A percentile compares a stretch with the other conserved stretches of the same genome.
These are phyloP conservation scores for Pseudogymnoascus sp. DNA, from an alignment of 2,329 filamentous ascomycete species.

Conservation along the genomic window DNA sequence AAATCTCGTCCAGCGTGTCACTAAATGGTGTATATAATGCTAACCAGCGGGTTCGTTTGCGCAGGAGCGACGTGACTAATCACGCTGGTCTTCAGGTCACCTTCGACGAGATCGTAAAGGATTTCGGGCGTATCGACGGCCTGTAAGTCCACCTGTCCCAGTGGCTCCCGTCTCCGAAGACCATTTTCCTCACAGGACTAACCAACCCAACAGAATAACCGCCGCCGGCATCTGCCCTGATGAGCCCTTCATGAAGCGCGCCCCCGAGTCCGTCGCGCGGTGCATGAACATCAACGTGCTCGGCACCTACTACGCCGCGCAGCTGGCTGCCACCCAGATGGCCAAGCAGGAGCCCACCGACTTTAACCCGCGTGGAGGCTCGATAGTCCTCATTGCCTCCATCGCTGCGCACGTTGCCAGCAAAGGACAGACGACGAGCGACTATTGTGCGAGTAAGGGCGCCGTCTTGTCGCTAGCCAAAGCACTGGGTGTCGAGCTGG, in stretches of 20 bases:
- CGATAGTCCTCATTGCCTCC: slow-evolving; percentile 29
- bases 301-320: slow-evolving; percentile 26
- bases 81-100: slow-evolving; percentile 15
- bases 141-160: slow-evolving; percentile 10
- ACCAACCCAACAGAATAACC: slow-evolving; percentile 17
- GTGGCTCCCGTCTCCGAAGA: neutral
- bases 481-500: slow-evolving; percentile 29
- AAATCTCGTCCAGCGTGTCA: too few relatives aligned
- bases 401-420: slow-evolving; percentile 27
- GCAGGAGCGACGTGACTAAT: slow-evolving; percentile 18
- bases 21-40: too few relatives aligned
- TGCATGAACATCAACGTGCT: slow-evolving; percentile 15
- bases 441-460: slow-evolving; percentile 39
- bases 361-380: slow-evolving; percentile 22
- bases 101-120: slow-evolving; percentile 17
- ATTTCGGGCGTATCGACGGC: slow-evolving; percentile 21
- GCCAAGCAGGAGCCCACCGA: slow-evolving; percentile 22
- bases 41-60: neutral
- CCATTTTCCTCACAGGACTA: neutral
- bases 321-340: slow-evolving; percentile 28
- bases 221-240: slow-evolving; percentile 25
- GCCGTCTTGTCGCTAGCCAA: slow-evolving; percentile 38
- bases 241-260: slow-evolving; percentile 22
- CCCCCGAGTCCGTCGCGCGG: slow-evolving; percentile 1
- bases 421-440: slow-evolving; percentile 26